Conservation (phyloP, 768 basidiomycete species). For the Tylopilus sp. region DNA sequence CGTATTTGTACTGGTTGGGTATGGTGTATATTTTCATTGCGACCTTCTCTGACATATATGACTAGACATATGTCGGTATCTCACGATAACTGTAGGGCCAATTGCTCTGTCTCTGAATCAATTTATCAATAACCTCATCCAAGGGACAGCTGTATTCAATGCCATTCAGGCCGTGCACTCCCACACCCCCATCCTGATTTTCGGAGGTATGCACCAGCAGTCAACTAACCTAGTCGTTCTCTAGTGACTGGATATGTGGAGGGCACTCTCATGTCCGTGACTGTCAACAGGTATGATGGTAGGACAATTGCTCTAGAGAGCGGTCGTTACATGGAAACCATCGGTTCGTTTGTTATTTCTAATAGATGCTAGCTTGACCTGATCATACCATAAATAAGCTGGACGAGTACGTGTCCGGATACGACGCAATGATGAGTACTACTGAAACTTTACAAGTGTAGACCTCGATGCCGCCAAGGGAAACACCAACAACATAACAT, state of each 20-base stretch:
- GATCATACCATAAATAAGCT: no score
- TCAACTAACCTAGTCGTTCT: not conserved
- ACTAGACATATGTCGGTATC: slow-evolving; percentile 80
- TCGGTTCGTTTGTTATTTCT: no score
- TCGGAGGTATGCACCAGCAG: slow-evolving; percentile 2
- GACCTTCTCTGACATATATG: not conserved
- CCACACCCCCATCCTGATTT: slow-evolving; percentile 65
- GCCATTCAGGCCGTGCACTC: slow-evolving; percentile 74
- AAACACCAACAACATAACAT: no score
- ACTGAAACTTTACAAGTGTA: slow-evolving; percentile 35
- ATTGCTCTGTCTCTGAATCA: no score
- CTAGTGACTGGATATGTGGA: slow-evolving; percentile 8
- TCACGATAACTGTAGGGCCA: slow-evolving; percentile 64
- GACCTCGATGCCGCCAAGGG: no score
- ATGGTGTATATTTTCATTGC: slow-evolving; percentile 12
- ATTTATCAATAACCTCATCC: no score
- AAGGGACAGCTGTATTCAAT: slow-evolving; percentile 74
- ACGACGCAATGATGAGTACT: slow-evolving; percentile 34
- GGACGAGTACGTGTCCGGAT: no score
- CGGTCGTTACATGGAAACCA: slow-evolving; percentile 92
- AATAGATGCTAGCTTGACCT: no score
- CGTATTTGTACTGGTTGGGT: slow-evolving; percentile 77
- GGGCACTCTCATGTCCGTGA: slow-evolving; percentile 48
- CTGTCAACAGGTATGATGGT: no score
- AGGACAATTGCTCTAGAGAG: slow-evolving; percentile 65